phyloP scores from a whole-genome alignment of 164 flowering plant genomes.

The Akebia trifoliata region DNA sequence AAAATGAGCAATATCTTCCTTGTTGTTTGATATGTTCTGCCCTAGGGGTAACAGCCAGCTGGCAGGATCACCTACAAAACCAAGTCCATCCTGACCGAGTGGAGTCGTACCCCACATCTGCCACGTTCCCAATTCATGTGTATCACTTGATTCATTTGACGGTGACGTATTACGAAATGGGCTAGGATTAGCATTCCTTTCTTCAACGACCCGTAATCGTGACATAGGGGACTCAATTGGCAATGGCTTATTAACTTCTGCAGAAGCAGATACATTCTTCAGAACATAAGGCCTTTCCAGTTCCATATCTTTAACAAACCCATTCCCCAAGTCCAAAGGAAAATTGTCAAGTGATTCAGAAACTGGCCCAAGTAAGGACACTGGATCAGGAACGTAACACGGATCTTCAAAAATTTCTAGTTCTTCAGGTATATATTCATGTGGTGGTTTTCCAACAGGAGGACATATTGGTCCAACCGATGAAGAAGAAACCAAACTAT shows the following conservation, averaged over 20 bases:
- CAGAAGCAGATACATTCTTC: constrained; percentile 37
- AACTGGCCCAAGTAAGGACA: constrained; percentile 86
- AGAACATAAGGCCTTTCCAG: constrained; percentile 36
- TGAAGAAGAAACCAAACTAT: constrained; percentile 39
- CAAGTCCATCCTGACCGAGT: constrained; percentile 73
- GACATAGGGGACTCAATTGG: constrained; percentile 93
- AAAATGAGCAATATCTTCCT: constrained; percentile 42
- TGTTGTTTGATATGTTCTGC: constrained; percentile 37
- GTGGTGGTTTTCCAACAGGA: constrained; percentile 34
- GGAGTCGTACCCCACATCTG: constrained; percentile 89
- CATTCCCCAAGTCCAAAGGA: constrained; percentile 62
- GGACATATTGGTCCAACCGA: constrained; percentile 38
- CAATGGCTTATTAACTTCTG: constrained; percentile 67
- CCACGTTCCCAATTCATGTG: constrained; percentile 43
- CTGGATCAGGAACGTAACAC: constrained; percentile 86
- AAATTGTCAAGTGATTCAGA: constrained; percentile 95
- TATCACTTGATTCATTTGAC: constrained; percentile 26
- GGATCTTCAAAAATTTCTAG: constrained; percentile 87
- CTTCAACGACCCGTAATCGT: constrained; percentile 50
- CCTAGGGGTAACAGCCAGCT: constrained; percentile 66
- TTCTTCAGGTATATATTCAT: constrained; percentile 53
- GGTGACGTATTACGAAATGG: constrained; percentile 33
- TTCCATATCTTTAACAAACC: constrained; percentile 39
- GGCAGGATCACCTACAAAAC: constrained; percentile 53
- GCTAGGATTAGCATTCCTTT: constrained; percentile 39